These are phyloP conservation scores for Phytopythium montanum DNA, from an alignment of 352 stramenopile species.

Conservation along the genomic window DNA sequence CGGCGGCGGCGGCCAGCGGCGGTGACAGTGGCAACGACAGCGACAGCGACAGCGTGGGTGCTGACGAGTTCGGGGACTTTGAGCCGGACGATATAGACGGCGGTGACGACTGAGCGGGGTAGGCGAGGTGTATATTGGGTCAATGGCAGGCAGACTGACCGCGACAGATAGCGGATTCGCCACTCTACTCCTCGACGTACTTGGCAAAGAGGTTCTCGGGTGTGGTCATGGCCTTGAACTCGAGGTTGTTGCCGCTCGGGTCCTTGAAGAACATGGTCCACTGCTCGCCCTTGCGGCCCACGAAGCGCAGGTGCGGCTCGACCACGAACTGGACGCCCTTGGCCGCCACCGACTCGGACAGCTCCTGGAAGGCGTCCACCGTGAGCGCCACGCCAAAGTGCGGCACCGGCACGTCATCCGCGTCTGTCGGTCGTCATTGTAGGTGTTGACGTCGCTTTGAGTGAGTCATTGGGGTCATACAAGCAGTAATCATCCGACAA, in stretches of 20 bases:
- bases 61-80: constrained; percentile 44
- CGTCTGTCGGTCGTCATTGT: constrained; percentile 51
- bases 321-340: constrained; percentile 93
- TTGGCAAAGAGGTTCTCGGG: constrained; percentile 98
- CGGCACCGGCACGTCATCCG: constrained; percentile 96
- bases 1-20: constrained; percentile 23
- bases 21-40: constrained; percentile 26
- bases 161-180: not conserved
- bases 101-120: constrained; percentile 30
- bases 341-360: constrained; percentile 80
- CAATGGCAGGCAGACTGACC: not conserved
- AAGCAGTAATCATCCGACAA: no score
- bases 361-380: constrained; percentile 89
- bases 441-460: not conserved
- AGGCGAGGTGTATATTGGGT: constrained; percentile 4
- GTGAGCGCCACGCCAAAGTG: constrained; percentile 94
- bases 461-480: not conserved
- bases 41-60: constrained; percentile 30
- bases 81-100: constrained; percentile 51
- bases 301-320: constrained; percentile 93
- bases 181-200: constrained; percentile 79
- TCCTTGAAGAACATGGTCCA: constrained; percentile 99
- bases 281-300: constrained; percentile 94
- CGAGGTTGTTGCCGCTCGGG: constrained; percentile 96
- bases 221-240: constrained; percentile 99